Evolutionary conservation across 257 asterid genomes (phyloP).

Genomic region (Rauvolfia tetraphylla): DNA sequence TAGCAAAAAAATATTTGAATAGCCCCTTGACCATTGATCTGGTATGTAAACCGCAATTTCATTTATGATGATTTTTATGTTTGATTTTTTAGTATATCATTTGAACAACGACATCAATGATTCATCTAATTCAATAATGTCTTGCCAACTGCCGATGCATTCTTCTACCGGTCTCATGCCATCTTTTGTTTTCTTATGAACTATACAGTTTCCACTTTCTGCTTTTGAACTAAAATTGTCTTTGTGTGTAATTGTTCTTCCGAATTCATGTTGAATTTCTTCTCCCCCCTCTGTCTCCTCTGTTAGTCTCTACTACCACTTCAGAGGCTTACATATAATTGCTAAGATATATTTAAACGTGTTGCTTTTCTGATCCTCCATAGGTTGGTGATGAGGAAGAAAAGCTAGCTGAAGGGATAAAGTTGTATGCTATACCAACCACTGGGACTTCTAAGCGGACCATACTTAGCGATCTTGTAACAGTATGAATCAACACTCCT

Average conservation of each 20-base stretch:
- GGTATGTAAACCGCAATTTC: conserved; percentile 40
- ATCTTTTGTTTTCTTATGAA: background rate
- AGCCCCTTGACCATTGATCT: conserved; percentile 87
- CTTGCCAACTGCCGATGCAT: no score
- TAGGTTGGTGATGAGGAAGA: conserved; percentile 85
- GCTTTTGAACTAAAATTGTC: background rate
- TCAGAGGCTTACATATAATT: background rate
- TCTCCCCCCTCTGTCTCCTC: background rate
- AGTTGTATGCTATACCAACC: conserved; percentile 67
- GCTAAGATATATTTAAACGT: background rate
- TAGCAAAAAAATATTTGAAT: conserved; percentile 67
- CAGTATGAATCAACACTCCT: conserved; percentile 36
- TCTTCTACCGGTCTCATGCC: background rate
- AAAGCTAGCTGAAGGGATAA: conserved; percentile 86
- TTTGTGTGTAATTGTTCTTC: background rate
- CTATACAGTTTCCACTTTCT: background rate
- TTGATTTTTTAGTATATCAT: background rate
- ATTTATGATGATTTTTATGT: background rate
- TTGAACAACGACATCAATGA: background rate
- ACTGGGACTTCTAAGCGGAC: conserved; percentile 64
- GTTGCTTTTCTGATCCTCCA: conserved; percentile 8
- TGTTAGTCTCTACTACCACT: background rate
- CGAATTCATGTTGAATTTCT: background rate
- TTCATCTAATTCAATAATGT: background rate
- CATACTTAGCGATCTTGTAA: conserved; percentile 72